phyloP scores from a whole-genome alignment of 2,329 filamentous ascomycete genomes.

The Nemania bipapillata region DNA sequence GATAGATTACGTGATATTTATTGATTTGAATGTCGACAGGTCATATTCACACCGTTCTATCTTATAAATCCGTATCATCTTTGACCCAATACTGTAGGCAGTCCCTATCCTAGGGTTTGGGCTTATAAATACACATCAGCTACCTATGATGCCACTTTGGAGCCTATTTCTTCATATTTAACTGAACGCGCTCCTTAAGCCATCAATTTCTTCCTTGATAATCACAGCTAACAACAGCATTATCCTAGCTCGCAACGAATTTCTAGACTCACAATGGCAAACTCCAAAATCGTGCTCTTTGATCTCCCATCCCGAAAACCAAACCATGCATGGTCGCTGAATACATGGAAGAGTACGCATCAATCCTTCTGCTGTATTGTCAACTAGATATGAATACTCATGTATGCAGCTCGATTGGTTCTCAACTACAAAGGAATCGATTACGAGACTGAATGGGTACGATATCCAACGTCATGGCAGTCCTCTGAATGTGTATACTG shows the following conservation, averaged over 20 bases:
- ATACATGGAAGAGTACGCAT: slow-evolving; percentile 74
- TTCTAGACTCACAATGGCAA: slow-evolving; percentile 36
- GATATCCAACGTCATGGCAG: neutral
- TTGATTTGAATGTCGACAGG: neutral
- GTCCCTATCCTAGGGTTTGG: neutral
- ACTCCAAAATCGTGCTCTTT: slow-evolving; percentile 63
- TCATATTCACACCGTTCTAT: neutral
- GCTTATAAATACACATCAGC: neutral
- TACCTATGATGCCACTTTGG: neutral
- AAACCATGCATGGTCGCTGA: slow-evolving; percentile 69
- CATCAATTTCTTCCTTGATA: neutral
- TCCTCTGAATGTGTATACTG: neutral
- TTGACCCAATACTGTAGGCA: neutral
- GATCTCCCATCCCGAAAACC: slow-evolving; percentile 69
- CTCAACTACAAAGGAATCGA: slow-evolving; percentile 75
- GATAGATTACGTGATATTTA: slow-evolving; percentile 1
- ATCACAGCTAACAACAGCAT: neutral
- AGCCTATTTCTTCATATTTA: neutral
- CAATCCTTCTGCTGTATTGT: neutral
- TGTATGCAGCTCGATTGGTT: slow-evolving; percentile 65
- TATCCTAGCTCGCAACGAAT: neutral
- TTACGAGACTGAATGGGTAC: slow-evolving; percentile 74
- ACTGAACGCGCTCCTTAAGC: neutral
- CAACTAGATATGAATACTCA: slow-evolving; percentile 19
- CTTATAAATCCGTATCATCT: slow-evolving; percentile 20